Evolutionary conservation across 2,329 filamentous ascomycete species (phyloP), one percentile per base, ranked within the genome.

Genomic region (Epichloe scottii): DNA sequence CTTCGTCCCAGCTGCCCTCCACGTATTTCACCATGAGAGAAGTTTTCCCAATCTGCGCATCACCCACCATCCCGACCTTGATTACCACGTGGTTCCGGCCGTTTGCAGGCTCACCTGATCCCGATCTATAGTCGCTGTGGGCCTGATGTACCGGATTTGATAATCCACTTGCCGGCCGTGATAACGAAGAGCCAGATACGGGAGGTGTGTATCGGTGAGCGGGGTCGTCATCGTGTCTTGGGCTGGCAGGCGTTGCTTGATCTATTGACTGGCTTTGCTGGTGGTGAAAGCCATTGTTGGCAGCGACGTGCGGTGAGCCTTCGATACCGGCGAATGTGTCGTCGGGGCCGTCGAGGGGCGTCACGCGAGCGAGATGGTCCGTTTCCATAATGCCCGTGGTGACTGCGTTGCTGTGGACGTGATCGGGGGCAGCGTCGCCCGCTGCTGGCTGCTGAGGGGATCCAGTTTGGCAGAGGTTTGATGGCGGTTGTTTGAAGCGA

Each of bases 21-120:
- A 98, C 93, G 65, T 98, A 98, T 69, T 98, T 98, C 64, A 98
- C 93, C 93, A 98, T 98, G 65, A 98, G 72, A 57, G 90, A 96
- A 17, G 93, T 98, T 79, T 98, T 98, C 64, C 93, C 93, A 60
- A 98, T 98, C 70, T 98, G 93, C 52, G 93, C 93, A 71, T 98
- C 93, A 45, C 93, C 93, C 44, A 98, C 93, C 93, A 98, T 98
- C 63, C 93, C 93, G 48, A 98, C 93, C 71, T 98, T 98, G 76
- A 98, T 97, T 52, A 98, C 93, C 38, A 98, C 93, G 61, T 83
- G 81, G 65, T 82, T 83, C 54, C 81, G 74, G 45, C 76, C 75
- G 57, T 76, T 76, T 51, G 63, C 51, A 14, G 66, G 57, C 44
- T 68, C 66, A 53, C 58, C 59, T 8, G 58, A 67, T 62, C 58